Conservation (phyloP, 2,329 filamentous ascomycete species). For the Uncinocarpus reesii region DNA sequence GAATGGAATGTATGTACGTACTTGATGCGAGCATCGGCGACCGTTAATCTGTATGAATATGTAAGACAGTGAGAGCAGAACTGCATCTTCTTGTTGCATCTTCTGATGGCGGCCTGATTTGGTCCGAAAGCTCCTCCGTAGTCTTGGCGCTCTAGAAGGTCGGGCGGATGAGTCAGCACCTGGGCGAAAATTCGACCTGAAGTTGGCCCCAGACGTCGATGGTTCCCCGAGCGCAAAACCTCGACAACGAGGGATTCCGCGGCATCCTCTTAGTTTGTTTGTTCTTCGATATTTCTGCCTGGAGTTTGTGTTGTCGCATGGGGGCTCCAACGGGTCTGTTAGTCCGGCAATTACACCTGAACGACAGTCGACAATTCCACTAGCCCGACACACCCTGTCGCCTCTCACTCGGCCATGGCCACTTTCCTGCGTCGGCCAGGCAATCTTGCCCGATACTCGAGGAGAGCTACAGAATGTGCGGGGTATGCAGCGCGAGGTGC, state of each 20-base stretch:
- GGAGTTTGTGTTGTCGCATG: conserved; percentile 5
- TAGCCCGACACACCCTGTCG: conserved; percentile 17
- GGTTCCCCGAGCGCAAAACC: conserved; percentile 6
- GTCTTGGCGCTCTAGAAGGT: conserved; percentile 2
- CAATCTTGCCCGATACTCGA: conserved; percentile 54
- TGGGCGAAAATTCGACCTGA: conserved; percentile 10
- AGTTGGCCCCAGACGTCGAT: background rate
- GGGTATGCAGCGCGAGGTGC: conserved; percentile 39
- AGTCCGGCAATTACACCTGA: conserved; percentile 5
- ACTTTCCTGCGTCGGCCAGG: conserved; percentile 56
- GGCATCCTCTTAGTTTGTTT: background rate
- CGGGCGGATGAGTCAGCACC: conserved; percentile 11
- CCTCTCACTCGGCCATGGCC: conserved; percentile 47
- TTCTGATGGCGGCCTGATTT: background rate
- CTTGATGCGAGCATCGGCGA: too few relatives aligned
- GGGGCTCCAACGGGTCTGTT: background rate
- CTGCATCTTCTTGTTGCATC: background rate
- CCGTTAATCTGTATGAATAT: background rate
- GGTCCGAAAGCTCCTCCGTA: too few relatives aligned
- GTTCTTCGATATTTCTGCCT: background rate
- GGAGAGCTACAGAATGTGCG: conserved; percentile 45
- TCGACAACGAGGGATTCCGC: conserved; percentile 8
- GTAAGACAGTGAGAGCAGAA: background rate
- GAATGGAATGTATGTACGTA: background rate
- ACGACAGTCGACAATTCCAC: conserved; percentile 1